Evolutionary conservation across 2,329 filamentous ascomycete species (phyloP).

Genomic region (Verticillium albo-atrum): DNA sequence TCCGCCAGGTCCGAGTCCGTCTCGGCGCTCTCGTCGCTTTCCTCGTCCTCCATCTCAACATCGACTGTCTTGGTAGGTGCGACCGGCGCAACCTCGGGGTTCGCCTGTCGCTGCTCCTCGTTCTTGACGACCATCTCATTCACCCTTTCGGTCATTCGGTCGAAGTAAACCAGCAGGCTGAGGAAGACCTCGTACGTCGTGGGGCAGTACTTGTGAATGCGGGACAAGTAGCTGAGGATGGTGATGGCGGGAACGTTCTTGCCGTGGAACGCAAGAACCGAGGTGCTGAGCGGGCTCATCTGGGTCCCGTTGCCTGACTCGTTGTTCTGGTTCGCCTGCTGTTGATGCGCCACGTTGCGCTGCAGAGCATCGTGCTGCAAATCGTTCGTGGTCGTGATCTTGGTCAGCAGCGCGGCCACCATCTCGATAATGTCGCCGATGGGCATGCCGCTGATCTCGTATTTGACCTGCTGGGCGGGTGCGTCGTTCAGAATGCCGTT

Average conservation of each 20-base stretch:
- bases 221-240: slow-evolving; percentile 89
- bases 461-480: slow-evolving; percentile 57
- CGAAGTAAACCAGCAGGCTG: slow-evolving; percentile 93
- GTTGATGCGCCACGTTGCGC: slow-evolving; percentile 58
- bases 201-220: slow-evolving; percentile 98
- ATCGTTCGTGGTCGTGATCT: slow-evolving; percentile 97
- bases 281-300: slow-evolving; percentile 54
- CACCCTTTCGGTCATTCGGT: slow-evolving; percentile 95
- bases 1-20: slow-evolving; percentile 49
- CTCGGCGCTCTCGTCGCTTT: slow-evolving; percentile 33
- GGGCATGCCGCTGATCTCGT: slow-evolving; percentile 97
- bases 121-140: slow-evolving; percentile 74
- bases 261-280: slow-evolving; percentile 90
- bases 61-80: slow-evolving; percentile 16
- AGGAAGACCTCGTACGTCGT: slow-evolving; percentile 98
- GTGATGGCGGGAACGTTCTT: slow-evolving; percentile 98
- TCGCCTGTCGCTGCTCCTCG: slow-evolving; percentile 44
- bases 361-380: slow-evolving; percentile 88
- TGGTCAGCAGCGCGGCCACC: slow-evolving; percentile 92
- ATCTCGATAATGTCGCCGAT: slow-evolving; percentile 98
- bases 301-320: slow-evolving; percentile 50
- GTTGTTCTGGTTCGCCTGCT: slow-evolving; percentile 44
- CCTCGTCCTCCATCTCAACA: slow-evolving; percentile 28
- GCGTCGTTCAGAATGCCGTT: slow-evolving; percentile 46
- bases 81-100: slow-evolving; percentile 18